Conservation (phyloP, 140 eudicot genomes). For the Anethum foeniculum region DNA sequence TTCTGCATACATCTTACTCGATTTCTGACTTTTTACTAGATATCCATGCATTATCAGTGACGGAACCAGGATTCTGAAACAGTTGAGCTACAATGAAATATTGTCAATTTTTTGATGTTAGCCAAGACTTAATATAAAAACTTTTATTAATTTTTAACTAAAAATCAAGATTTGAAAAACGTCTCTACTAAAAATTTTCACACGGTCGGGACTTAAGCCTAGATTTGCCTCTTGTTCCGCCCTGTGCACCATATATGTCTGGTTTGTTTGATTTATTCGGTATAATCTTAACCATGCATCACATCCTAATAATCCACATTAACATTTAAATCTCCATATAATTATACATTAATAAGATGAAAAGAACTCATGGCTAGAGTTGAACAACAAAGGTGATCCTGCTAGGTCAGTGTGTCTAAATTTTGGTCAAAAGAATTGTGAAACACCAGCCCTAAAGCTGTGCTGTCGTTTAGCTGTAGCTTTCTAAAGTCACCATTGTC, state of each 20-base stretch:
- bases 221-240: too few relatives aligned
- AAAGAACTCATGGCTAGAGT: neutral
- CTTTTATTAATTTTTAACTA: too few relatives aligned
- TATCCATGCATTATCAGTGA: too few relatives aligned
- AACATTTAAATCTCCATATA: neutral
- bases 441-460: neutral
- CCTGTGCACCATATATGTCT: too few relatives aligned
- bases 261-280: neutral
- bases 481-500: neutral
- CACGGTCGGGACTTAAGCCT: too few relatives aligned
- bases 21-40: too few relatives aligned
- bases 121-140: too few relatives aligned
- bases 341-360: neutral
- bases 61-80: too few relatives aligned
- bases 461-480: constrained; percentile 4
- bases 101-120: too few relatives aligned
- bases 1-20: neutral
- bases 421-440: neutral
- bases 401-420: neutral
- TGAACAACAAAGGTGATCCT: neutral
- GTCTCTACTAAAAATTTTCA: too few relatives aligned
- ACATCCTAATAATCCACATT: constrained; percentile 3
- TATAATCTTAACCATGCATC: neutral
- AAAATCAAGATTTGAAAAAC: too few relatives aligned
- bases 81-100: too few relatives aligned